Evolutionary conservation across 2,329 filamentous ascomycete species (phyloP).

Genomic region (Bipolaris sorokiniana): DNA sequence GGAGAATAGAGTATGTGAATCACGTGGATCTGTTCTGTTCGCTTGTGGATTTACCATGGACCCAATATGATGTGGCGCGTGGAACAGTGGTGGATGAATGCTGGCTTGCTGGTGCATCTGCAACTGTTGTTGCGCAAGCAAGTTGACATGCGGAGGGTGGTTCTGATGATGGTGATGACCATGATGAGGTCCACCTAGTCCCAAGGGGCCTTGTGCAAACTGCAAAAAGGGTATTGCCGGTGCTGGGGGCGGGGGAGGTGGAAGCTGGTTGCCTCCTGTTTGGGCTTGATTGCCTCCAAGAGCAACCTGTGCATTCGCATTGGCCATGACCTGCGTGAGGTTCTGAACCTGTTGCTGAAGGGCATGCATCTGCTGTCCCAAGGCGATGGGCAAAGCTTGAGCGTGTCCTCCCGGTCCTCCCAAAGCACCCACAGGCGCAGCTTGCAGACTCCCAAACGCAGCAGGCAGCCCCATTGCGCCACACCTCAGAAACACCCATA

Average conservation of each 20-base stretch:
- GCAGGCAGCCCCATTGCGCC: constrained; percentile 21
- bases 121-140: constrained; percentile 22
- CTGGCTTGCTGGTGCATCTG: constrained; percentile 1
- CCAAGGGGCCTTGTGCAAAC: constrained; percentile 25
- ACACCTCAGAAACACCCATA: constrained; percentile 46
- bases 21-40: not conserved
- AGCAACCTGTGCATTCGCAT: constrained; percentile 13
- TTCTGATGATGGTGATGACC: constrained; percentile 9
- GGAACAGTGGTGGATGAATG: not conserved
- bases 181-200: constrained; percentile 1
- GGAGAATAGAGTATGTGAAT: constrained; percentile 27
- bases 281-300: constrained; percentile 8
- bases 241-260: constrained; percentile 25
- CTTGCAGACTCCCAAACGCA: not conserved
- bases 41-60: not conserved
- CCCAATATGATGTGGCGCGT: not conserved
- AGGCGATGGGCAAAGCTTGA: constrained; percentile 32
- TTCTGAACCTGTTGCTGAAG: constrained; percentile 37
- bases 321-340: constrained; percentile 24
- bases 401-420: constrained; percentile 26
- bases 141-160: constrained; percentile 18
- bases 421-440: not conserved
- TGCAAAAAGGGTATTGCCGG: constrained; percentile 31
- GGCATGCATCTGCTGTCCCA: constrained; percentile 36
- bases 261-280: constrained; percentile 12